Conservation (phyloP, 2,329 filamentous ascomycete genomes). For the Penicillium sp. region DNA sequence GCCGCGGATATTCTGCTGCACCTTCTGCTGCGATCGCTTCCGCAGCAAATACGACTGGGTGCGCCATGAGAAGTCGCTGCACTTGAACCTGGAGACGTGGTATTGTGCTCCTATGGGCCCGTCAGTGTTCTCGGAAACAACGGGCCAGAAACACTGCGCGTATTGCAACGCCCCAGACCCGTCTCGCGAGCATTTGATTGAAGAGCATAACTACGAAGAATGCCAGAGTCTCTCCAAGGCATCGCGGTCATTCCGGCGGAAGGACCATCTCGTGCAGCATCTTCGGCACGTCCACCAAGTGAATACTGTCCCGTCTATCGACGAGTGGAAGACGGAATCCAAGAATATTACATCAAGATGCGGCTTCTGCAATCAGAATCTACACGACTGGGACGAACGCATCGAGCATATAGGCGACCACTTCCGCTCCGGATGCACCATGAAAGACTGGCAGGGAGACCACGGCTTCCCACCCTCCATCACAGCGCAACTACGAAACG, state of each 20-base stretch:
- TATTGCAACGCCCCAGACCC: slow-evolving; percentile 53
- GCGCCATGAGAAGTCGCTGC: slow-evolving; percentile 13
- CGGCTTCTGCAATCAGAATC: slow-evolving; percentile 52
- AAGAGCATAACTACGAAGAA: slow-evolving; percentile 52
- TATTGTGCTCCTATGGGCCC: slow-evolving; percentile 11
- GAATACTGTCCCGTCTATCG: slow-evolving; percentile 31
- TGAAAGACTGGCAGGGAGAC: slow-evolving; percentile 58
- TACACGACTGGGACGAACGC: slow-evolving; percentile 54
- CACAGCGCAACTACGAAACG: slow-evolving; percentile 17
- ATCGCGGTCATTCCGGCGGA: slow-evolving; percentile 56
- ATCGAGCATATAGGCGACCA: slow-evolving; percentile 55
- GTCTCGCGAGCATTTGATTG: slow-evolving; percentile 49
- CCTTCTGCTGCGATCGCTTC: slow-evolving; percentile 15
- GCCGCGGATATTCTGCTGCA: slow-evolving; percentile 13
- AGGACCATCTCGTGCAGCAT: slow-evolving; percentile 60
- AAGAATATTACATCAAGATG: slow-evolving; percentile 52
- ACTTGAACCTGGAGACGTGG: slow-evolving; percentile 15
- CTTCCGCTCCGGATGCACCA: slow-evolving; percentile 54
- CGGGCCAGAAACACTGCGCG: slow-evolving; percentile 40
- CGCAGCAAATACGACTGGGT: slow-evolving; percentile 16
- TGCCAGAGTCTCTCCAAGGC: slow-evolving; percentile 54
- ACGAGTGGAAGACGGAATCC: slow-evolving; percentile 35
- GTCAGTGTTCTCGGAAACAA: background rate
- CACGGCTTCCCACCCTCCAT: slow-evolving; percentile 30
- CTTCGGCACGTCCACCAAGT: slow-evolving; percentile 53